These are phyloP conservation scores for Volvox africanus DNA, from an alignment of 139 green algal species.

Conservation along the genomic window DNA sequence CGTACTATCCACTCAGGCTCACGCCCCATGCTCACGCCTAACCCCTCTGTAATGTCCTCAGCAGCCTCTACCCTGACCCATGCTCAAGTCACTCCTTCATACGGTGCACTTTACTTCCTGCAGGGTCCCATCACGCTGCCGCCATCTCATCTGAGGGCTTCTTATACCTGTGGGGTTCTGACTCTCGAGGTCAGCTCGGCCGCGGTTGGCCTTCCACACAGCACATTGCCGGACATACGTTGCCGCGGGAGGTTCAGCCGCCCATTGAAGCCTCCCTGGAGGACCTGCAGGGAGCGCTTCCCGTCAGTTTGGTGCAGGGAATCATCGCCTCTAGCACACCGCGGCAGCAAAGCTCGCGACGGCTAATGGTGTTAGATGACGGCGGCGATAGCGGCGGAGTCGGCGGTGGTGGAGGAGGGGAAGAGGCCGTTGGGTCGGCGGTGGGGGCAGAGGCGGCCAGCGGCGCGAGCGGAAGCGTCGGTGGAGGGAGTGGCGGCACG, in stretches of 20 bases:
- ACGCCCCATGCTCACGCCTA: too few species aligned
- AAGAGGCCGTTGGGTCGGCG: too few species aligned
- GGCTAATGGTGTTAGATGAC: not conserved
- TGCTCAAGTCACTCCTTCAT: too few species aligned
- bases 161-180: constrained; percentile 51
- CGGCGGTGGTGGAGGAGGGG: not conserved
- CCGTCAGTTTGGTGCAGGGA: constrained; percentile 27
- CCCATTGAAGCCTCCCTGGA: constrained; percentile 29
- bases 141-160: constrained; percentile 5
- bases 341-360: not conserved
- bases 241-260: constrained; percentile 33
- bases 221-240: constrained; percentile 31
- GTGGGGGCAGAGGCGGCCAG: not conserved
- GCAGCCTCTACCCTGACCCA: too few species aligned
- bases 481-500: not conserved
- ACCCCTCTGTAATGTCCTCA: too few species aligned
- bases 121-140: constrained; percentile 40
- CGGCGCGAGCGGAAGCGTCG: not conserved
- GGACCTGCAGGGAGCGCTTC: constrained; percentile 23
- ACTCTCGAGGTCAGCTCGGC: constrained; percentile 49
- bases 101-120: too few species aligned
- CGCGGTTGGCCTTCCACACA: constrained; percentile 3
- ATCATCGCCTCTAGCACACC: constrained; percentile 10
- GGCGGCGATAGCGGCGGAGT: not conserved
- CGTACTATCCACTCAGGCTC: too few species aligned